A percentile compares a stretch with the other conserved stretches of the same genome.
Conservation (phyloP, 2,329 filamentous ascomycete species). For the Cryphonectria nitschkei region DNA sequence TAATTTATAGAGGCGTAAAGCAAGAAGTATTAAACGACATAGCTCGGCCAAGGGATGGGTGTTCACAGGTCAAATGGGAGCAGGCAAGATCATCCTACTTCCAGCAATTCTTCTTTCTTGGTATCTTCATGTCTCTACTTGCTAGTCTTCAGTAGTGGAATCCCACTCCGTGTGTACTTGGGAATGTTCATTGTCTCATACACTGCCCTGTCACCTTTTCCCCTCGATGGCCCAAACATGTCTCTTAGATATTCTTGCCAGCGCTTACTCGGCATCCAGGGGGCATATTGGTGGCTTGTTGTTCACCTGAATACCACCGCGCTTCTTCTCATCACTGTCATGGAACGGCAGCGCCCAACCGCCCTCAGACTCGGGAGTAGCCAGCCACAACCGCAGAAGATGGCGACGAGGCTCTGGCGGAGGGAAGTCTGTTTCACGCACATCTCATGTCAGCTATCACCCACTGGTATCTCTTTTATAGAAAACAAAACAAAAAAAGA, state of each 20-base stretch:
- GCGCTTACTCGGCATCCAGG: constrained; percentile 73
- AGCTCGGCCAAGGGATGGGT: too few species aligned
- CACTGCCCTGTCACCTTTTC: too few species aligned
- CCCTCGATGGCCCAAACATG: not conserved
- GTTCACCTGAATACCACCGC: constrained; percentile 86
- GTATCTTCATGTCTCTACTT: not conserved
- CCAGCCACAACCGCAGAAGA: constrained; percentile 82
- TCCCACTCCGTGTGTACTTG: not conserved
- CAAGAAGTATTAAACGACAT: too few species aligned
- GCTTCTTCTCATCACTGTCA: constrained; percentile 82
- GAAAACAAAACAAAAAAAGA: not conserved
- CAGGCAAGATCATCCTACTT: too few species aligned
- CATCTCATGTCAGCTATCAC: not conserved
- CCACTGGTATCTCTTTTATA: constrained; percentile 29
- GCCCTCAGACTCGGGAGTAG: constrained; percentile 79
- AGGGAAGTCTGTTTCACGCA: constrained; percentile 48
- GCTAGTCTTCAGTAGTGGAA: not conserved
- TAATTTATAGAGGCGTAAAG: too few species aligned
- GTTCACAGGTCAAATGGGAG: too few species aligned
- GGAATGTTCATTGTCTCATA: not conserved
- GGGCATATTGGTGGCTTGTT: constrained; percentile 75
- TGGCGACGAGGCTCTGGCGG: constrained; percentile 74
- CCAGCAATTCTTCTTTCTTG: not conserved
- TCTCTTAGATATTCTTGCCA: not conserved
- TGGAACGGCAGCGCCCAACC: constrained; percentile 85